phyloP scores from a whole-genome alignment of 2,329 filamentous ascomycete species.

The Paradendryphiella salina region DNA sequence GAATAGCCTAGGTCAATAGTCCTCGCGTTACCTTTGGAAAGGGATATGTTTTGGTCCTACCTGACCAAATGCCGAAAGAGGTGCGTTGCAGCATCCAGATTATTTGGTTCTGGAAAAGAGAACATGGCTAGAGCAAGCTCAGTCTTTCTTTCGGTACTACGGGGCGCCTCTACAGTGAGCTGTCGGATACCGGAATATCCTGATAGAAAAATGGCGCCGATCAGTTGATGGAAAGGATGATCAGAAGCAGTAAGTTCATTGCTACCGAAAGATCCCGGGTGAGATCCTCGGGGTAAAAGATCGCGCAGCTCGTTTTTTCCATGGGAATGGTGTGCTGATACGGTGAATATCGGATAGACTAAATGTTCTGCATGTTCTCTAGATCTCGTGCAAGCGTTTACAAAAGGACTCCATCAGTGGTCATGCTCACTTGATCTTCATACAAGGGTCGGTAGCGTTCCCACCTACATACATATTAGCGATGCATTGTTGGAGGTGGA shows the following conservation, averaged over 20 bases:
- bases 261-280: not conserved
- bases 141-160: not conserved
- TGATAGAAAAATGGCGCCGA: slow-evolving; percentile 29
- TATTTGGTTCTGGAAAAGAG: slow-evolving; percentile 14
- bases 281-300: slow-evolving; percentile 23
- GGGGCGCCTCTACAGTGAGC: slow-evolving; percentile 17
- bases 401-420: slow-evolving; percentile 25
- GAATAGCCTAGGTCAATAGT: no score
- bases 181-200: slow-evolving; percentile 29
- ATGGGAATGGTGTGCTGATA: slow-evolving; percentile 25
- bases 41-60: slow-evolving; percentile 22
- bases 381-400: slow-evolving; percentile 29
- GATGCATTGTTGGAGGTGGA: no score
- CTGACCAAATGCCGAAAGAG: slow-evolving; percentile 29
- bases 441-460: slow-evolving; percentile 30
- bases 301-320: slow-evolving; percentile 27
- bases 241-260: slow-evolving; percentile 2
- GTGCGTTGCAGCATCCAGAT: slow-evolving; percentile 25
- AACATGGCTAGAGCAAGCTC: slow-evolving; percentile 27
- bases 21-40: not conserved
- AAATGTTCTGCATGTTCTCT: slow-evolving; percentile 31
- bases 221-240: slow-evolving; percentile 35
- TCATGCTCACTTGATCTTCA: slow-evolving; percentile 36
- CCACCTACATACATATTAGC: slow-evolving; percentile 22
- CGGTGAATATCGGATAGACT: slow-evolving; percentile 33